Evolutionary conservation across 305 asterid species (phyloP), one percentile per base, ranked within the genome.

Genomic region (Plantago rigida): DNA sequence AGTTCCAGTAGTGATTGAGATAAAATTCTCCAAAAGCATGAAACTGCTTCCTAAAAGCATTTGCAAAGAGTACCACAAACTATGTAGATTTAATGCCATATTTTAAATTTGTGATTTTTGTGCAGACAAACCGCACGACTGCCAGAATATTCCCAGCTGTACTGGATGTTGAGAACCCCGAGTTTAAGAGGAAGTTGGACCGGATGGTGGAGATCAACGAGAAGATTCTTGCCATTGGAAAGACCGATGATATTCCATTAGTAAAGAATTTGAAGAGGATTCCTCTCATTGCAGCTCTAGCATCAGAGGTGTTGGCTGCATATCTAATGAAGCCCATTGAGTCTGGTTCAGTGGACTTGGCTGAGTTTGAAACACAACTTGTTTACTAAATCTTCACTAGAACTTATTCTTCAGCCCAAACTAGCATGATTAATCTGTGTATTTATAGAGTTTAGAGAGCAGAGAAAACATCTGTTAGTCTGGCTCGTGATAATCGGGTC

Each of bases 91-190:
- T 7, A 4, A 36, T 36, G 44, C 0, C 2, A 8, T 8, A 2
- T 36, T 36, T 7, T 7, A 36, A 36, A 36, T 36, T 47, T 58
- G 26, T 42, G 54, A 3, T 36, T 41, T 53, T 64, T 26, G 9
- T 63, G 75, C 93, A 91, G 98, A 88, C 96, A 11, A 88, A 91
- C 75, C 90, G 96, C 66, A 91, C 98, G 4, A 88, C 95, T 17
- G 98, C 96, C 47, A 83, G 98, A 66, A 88, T 88, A 26, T 91
- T 91, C 94, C 98, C 96, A 0, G 98, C 96, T 7, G 98, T 91
- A 24, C 87, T 77, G 10, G 94, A 91, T 6, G 98, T 91, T 31
- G 98, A 91, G 83, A 91, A 91, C 79, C 98, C 98, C 3, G 94
- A 91, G 51, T 91, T 91, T 84, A 88, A 91, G 87, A 81, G 84